Conservation (phyloP, 805 yeast species). For the Teunomyces tritomae region DNA sequence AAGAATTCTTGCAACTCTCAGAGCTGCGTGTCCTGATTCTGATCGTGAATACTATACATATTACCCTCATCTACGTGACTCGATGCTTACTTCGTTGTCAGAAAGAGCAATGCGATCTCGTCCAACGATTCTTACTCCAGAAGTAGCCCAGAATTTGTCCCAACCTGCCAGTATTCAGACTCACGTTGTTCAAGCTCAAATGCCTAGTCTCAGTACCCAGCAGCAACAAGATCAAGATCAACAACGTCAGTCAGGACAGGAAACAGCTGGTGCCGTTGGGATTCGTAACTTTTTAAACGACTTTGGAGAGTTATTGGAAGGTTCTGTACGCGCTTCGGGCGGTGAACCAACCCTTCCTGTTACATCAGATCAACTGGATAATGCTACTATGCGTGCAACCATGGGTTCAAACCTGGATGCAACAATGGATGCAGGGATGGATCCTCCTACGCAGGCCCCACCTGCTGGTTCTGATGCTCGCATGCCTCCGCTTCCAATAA, state of each 20-base stretch:
- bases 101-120: conserved; percentile 29
- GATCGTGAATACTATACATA: conserved; percentile 29
- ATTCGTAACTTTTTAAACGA: conserved; percentile 21
- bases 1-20: conserved; percentile 24
- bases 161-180: conserved; percentile 14
- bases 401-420: background rate
- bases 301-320: conserved; percentile 22
- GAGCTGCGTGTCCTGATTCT: conserved; percentile 20
- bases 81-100: conserved; percentile 24
- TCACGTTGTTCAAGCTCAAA: background rate
- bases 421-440: background rate
- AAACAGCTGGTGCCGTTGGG: conserved; percentile 2
- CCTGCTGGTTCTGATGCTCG: background rate
- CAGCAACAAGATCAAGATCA: background rate
- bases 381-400: background rate
- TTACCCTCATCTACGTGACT: conserved; percentile 21
- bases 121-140: conserved; percentile 38
- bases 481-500: background rate
- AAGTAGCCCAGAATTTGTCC: conserved; percentile 33
- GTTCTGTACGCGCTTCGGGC: conserved; percentile 6
- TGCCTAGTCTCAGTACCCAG: conserved; percentile 5
- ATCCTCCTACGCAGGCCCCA: background rate
- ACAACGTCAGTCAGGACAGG: background rate
- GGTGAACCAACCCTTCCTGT: background rate
- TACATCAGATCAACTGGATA: background rate